Evolutionary conservation across 352 stramenopile genomes (phyloP).

Genomic region (Globisporangium yorkense): DNA sequence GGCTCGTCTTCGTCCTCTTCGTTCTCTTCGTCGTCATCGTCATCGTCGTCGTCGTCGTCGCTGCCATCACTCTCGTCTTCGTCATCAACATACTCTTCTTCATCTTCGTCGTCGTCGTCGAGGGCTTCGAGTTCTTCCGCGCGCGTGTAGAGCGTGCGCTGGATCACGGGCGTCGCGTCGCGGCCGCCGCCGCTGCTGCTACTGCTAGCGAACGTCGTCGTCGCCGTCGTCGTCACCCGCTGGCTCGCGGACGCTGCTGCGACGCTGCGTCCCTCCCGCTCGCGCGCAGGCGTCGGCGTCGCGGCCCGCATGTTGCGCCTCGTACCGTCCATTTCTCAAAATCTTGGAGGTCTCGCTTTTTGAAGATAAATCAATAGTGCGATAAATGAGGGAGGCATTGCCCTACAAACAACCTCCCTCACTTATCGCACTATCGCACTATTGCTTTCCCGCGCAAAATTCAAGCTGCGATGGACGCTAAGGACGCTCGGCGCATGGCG

Average conservation of each 20-base stretch:
- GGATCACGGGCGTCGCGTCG: slow-evolving; percentile 45
- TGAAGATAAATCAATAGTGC: background rate
- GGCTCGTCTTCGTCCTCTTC: slow-evolving; percentile 24
- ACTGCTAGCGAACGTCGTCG: slow-evolving; percentile 4
- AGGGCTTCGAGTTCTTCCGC: slow-evolving; percentile 30
- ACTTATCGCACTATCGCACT: too few species aligned
- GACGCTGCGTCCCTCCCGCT: background rate
- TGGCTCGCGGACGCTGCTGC: background rate
- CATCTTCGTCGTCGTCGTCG: slow-evolving; percentile 22
- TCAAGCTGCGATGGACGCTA: background rate
- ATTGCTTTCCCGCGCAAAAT: too few species aligned
- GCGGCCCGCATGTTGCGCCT: background rate
- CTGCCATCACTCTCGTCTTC: slow-evolving; percentile 16
- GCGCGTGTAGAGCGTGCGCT: slow-evolving; percentile 49
- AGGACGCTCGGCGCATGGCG: background rate
- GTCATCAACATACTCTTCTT: slow-evolving; percentile 22
- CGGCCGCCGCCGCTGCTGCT: slow-evolving; percentile 3
- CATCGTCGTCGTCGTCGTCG: slow-evolving; percentile 15
- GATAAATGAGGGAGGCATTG: background rate
- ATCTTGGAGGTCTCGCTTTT: background rate
- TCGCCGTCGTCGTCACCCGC: slow-evolving; percentile 9
- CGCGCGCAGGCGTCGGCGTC: background rate
- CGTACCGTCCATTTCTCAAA: background rate
- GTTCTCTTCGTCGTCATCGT: slow-evolving; percentile 26
- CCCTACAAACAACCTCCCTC: background rate